Base-by-base conservation (phyloP, 2,329 filamentous ascomycete genomes). In the Monosporascus sp. region DNA sequence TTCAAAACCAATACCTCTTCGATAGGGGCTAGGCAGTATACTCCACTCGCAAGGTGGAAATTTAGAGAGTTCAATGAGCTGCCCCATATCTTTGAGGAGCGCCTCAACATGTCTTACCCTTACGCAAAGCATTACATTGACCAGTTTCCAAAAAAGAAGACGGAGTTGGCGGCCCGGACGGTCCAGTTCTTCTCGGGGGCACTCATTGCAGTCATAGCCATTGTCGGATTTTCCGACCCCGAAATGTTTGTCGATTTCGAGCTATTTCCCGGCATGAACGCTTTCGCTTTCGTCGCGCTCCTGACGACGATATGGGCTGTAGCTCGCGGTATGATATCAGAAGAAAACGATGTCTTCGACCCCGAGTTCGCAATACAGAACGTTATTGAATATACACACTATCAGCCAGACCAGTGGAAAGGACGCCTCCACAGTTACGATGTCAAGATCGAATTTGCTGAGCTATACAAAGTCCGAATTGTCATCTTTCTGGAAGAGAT, bases 1-100 rank as follows among this genome's bases (percentile, higher is more conserved):
- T 97, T 96, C 66, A 91, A 96, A 71, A 95, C 92, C 65, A 96
- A 97, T 57, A 93, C 90, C 0, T 85, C 90, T 1, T 86, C 91
- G 57, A 82, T 96, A 38, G 88, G 89, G n/a, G 87, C 90, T 17
- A 85, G 94, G 41, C 87, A 91, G 59, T 99, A 97, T 67, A 97
- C 93, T 0, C 89, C 91, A 1, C 81, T 96, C 49, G 94, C 94
- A 0, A 89, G 96, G 68, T 99, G 94, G 94, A 97, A 97, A 64
- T 97, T 99, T 58, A 87, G 94, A 47, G 93, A 97, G 68, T 99
- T 97, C 78, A 99, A 99, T 64, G 94, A 99, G 69, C 79, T 99
- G 1, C 87, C 88, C 52, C 94, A 99, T 69, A 79, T 97, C 2
- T 99, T 97, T 63, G 83, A 91, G 55, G 89, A 93, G 58, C 85